Conservation (phyloP, 768 basidiomycete species). For the Coprinopsis marcescibilis region DNA sequence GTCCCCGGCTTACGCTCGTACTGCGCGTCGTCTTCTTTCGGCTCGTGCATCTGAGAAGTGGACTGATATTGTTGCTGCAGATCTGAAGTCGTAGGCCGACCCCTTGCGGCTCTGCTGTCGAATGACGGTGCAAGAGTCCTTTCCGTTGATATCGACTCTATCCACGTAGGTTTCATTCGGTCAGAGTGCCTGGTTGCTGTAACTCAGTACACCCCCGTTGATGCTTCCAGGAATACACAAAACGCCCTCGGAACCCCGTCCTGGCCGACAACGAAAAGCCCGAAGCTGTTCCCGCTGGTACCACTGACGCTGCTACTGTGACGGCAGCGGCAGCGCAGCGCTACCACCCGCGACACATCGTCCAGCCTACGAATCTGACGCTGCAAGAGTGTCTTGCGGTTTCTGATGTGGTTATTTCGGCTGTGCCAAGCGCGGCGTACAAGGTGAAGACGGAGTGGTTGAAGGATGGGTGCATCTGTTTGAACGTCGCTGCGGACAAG, state of each 20-base stretch:
- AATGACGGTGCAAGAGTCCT: slow-evolving; percentile 97
- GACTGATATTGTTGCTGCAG: slow-evolving; percentile 41
- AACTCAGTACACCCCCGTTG: neutral
- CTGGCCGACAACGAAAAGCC: too few relatives aligned
- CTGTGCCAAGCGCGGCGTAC: slow-evolving; percentile 80
- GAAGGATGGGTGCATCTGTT: slow-evolving; percentile 89
- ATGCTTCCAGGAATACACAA: slow-evolving; percentile 75
- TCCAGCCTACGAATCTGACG: slow-evolving; percentile 59
- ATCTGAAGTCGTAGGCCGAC: slow-evolving; percentile 95
- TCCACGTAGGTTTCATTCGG: slow-evolving; percentile 47
- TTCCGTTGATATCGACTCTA: slow-evolving; percentile 92
- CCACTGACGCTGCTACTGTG: slow-evolving; percentile 16
- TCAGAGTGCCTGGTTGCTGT: neutral
- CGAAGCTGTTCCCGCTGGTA: neutral
- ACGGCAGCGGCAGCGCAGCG: slow-evolving; percentile 31
- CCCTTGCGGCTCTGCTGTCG: slow-evolving; percentile 89
- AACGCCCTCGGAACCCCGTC: slow-evolving; percentile 56
- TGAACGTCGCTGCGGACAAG: slow-evolving; percentile 93
- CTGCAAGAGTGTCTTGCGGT: slow-evolving; percentile 76
- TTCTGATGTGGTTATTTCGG: slow-evolving; percentile 92
- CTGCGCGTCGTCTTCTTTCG: too few relatives aligned
- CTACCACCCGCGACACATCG: slow-evolving; percentile 83
- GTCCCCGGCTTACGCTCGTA: too few relatives aligned
- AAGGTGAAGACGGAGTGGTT: slow-evolving; percentile 86
- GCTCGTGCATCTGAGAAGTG: too few relatives aligned